These are phyloP conservation scores for Geotrichum candidum DNA, from an alignment of 1,139 yeast genomes.

Conservation along the genomic window DNA sequence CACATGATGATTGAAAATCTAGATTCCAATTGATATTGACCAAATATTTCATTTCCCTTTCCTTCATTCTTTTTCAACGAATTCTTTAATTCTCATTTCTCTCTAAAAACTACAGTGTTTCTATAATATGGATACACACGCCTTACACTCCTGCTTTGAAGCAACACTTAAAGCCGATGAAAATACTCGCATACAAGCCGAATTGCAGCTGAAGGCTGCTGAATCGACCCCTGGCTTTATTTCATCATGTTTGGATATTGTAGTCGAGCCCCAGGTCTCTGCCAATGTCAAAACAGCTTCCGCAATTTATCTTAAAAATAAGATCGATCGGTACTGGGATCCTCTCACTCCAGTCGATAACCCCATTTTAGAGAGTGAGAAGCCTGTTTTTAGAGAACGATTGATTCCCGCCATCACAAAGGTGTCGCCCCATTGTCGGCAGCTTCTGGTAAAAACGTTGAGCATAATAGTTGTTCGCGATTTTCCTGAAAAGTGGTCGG, in stretches of 20 bases:
- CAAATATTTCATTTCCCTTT: background rate
- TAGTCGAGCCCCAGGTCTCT: slow-evolving; percentile 49
- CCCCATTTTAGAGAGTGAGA: slow-evolving; percentile 60
- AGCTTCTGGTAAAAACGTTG: slow-evolving; percentile 67
- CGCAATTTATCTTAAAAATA: slow-evolving; percentile 81
- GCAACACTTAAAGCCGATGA: slow-evolving; percentile 74
- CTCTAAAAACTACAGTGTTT: background rate
- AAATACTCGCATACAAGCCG: slow-evolving; percentile 60
- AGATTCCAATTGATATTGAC: background rate
- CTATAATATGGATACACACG: slow-evolving; percentile 55
- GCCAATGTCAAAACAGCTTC: slow-evolving; percentile 66
- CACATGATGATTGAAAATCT: background rate
- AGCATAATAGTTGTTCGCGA: slow-evolving; percentile 60
- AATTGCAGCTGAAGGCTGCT: slow-evolving; percentile 53
- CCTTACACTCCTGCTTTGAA: slow-evolving; percentile 68
- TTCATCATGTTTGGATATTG: slow-evolving; percentile 75
- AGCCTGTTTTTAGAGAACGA: slow-evolving; percentile 61
- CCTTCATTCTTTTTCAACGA: background rate
- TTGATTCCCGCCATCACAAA: slow-evolving; percentile 45
- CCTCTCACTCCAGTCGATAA: slow-evolving; percentile 25
- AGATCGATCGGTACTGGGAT: slow-evolving; percentile 63
- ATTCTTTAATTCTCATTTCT: background rate
- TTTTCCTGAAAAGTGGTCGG: slow-evolving; percentile 67
- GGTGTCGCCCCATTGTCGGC: slow-evolving; percentile 39
- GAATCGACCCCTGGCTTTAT: slow-evolving; percentile 65